Percentiles rank a stretch among this genome's conserved stretches.
Conservation (phyloP, 2,329 filamentous ascomycete genomes). For the Ascochyta fabae region DNA sequence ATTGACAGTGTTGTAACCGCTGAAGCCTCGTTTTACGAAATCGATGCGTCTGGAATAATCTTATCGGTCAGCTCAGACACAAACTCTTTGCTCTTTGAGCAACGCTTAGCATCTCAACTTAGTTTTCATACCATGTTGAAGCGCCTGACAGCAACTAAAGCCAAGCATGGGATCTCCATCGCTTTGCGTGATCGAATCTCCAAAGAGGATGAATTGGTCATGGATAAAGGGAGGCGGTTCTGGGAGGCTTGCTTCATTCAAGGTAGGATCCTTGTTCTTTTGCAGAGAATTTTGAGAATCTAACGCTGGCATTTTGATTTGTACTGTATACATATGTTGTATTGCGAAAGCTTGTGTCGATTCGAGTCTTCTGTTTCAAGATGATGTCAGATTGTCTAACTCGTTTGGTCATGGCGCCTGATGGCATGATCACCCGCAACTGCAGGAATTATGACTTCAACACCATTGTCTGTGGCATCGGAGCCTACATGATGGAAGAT, state of each 20-base stretch:
- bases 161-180: slow-evolving; percentile 12
- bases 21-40: slow-evolving; percentile 15
- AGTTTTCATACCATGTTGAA: slow-evolving; percentile 4
- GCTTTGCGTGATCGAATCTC: slow-evolving; percentile 16
- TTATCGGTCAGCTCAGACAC: not conserved
- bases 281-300: not conserved
- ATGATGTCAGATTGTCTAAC: not conserved
- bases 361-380: not conserved
- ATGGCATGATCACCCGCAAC: slow-evolving; percentile 1
- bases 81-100: not conserved
- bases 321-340: not conserved
- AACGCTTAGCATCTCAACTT: not conserved
- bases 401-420: not conserved
- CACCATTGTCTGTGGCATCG: slow-evolving; percentile 1
- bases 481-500: slow-evolving; percentile 8
- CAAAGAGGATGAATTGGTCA: slow-evolving; percentile 15
- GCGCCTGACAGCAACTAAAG: slow-evolving; percentile 13
- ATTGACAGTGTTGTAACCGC: slow-evolving; percentile 18
- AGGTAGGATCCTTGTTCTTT: not conserved
- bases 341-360: not conserved
- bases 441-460: slow-evolving; percentile 3
- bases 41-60: slow-evolving; percentile 18
- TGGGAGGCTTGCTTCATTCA: not conserved
- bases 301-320: not conserved
- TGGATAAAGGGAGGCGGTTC: not conserved